phyloP scores from a whole-genome alignment of 257 asterid species.

The Nicotiana attenuata region DNA sequence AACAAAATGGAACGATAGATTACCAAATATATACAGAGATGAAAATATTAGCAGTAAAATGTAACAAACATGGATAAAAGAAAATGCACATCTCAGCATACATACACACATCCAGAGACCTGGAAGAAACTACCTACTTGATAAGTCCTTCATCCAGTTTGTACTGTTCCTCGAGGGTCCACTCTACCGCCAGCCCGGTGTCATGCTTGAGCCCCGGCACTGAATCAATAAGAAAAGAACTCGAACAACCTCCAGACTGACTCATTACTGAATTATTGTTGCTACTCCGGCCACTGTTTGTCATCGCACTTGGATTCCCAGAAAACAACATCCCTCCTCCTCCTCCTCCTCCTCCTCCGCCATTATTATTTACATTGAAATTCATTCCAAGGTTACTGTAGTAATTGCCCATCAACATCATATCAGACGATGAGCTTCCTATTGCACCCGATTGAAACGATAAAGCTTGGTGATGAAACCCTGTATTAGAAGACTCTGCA shows the following conservation, averaged over 20 bases:
- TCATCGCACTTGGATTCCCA: slow-evolving; percentile 16
- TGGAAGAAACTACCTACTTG: slow-evolving; percentile 70
- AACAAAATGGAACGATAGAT: slow-evolving; percentile 2
- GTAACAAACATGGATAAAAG: neutral
- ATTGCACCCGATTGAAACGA: slow-evolving; percentile 36
- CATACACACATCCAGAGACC: neutral
- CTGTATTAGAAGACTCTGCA: slow-evolving; percentile 52
- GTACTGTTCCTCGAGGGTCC: slow-evolving; percentile 80
- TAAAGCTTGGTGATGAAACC: slow-evolving; percentile 39
- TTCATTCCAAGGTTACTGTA: slow-evolving; percentile 26
- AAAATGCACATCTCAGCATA: neutral
- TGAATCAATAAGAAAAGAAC: slow-evolving; percentile 51
- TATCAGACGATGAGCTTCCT: slow-evolving; percentile 23
- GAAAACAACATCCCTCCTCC: slow-evolving; percentile 41
- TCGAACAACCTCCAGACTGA: slow-evolving; percentile 33
- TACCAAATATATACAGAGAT: neutral
- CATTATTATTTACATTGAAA: slow-evolving; percentile 28
- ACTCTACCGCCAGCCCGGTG: slow-evolving; percentile 68
- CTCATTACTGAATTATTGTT: slow-evolving; percentile 24
- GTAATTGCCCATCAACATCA: slow-evolving; percentile 45
- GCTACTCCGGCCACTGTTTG: slow-evolving; percentile 5
- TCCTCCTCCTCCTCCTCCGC: slow-evolving; percentile 9
- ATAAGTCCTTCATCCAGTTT: slow-evolving; percentile 77
- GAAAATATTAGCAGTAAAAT: neutral
- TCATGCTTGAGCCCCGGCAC: slow-evolving; percentile 78